phyloP scores from a whole-genome alignment of 495 filamentous ascomycete genomes.

The Podospora anserina region DNA sequence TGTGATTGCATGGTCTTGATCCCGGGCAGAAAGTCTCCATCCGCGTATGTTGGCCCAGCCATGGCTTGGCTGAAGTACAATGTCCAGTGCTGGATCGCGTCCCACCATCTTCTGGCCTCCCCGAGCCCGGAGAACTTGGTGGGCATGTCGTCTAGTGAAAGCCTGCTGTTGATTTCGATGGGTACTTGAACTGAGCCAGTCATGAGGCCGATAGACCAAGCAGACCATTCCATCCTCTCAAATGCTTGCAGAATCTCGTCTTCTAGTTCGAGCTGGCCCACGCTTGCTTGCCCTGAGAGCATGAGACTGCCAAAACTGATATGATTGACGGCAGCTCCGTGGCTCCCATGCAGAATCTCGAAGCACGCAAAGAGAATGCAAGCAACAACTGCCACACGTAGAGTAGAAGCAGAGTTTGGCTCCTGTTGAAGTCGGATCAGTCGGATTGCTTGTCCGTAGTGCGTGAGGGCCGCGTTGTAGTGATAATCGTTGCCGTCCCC shows the following conservation, averaged over 20 bases:
- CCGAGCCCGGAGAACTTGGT: constrained; percentile 15
- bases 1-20: not conserved
- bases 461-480: constrained; percentile 29
- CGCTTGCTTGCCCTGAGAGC: constrained; percentile 23
- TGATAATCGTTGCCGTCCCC: constrained; percentile 8
- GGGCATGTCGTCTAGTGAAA: constrained; percentile 10
- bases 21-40: not conserved
- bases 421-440: constrained; percentile 19
- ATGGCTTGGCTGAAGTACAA: constrained; percentile 16
- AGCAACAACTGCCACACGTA: constrained; percentile 25
- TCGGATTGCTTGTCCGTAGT: constrained; percentile 28
- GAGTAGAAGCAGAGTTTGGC: constrained; percentile 12
- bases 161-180: constrained; percentile 1
- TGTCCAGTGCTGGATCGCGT: constrained; percentile 22
- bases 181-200: not conserved
- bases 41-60: not conserved
- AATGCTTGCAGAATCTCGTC: constrained; percentile 28
- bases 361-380: constrained; percentile 32
- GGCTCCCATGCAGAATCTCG: constrained; percentile 28
- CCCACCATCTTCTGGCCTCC: constrained; percentile 25
- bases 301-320: constrained; percentile 27
- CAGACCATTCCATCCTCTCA: constrained; percentile 24
- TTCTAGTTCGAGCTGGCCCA: constrained; percentile 18
- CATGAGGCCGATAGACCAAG: constrained; percentile 21
- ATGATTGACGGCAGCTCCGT: constrained; percentile 25